A percentile compares a stretch with the other conserved stretches of the same genome.
phyloP scores from a whole-genome alignment of 1,284 basidiomycete species.

The Naganishia cerealis region DNA sequence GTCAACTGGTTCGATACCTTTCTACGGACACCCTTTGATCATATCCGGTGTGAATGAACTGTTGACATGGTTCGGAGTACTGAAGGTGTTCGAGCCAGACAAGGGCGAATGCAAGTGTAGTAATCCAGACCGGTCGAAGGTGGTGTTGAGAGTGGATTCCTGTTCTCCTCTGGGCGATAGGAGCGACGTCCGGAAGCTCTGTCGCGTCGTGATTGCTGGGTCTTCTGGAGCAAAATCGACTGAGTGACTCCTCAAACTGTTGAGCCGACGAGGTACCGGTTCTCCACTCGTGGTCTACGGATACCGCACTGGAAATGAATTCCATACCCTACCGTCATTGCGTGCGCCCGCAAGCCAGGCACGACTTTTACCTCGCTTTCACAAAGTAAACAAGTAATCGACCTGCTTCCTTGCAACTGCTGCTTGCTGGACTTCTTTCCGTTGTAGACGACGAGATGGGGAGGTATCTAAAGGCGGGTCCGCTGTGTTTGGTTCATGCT shows the following conservation, averaged over 20 bases:
- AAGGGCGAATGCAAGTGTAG: not conserved
- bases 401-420: not conserved
- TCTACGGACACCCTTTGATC: conserved; percentile 7
- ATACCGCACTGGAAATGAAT: not conserved
- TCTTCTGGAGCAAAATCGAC: too few species aligned
- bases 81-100: not conserved
- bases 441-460: too few species aligned
- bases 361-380: not conserved
- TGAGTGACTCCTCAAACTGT: too few species aligned
- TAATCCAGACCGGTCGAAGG: not conserved
- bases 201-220: too few species aligned
- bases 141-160: not conserved
- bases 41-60: not conserved
- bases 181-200: not conserved
- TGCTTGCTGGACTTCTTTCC: not conserved
- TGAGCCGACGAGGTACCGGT: too few species aligned
- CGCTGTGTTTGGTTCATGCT: too few species aligned
- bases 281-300: too few species aligned
- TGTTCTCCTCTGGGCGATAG: not conserved
- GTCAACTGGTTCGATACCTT: not conserved
- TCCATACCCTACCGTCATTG: not conserved
- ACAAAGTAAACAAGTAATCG: conserved; percentile 23
- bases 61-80: not conserved
- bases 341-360: conserved; percentile 1
- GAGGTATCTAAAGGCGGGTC: too few species aligned